phyloP scores from a whole-genome alignment of 2,329 filamentous ascomycete genomes.

The Sclerotinia nivalis region DNA sequence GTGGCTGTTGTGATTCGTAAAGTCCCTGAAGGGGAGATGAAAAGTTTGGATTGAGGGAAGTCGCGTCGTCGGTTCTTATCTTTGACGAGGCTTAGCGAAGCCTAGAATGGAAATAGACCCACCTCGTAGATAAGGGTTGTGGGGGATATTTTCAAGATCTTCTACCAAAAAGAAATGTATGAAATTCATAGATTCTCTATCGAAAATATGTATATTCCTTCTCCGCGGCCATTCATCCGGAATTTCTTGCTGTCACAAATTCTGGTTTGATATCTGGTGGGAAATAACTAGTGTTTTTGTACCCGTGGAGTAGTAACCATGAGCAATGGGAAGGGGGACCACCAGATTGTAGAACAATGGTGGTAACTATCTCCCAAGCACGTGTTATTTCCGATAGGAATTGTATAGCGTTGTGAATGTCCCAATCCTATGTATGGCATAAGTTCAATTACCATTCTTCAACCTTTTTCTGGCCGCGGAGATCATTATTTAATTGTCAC shows the following conservation, averaged over 20 bases:
- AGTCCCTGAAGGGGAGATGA: neutral
- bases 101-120: neutral
- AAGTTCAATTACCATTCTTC: neutral
- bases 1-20: neutral
- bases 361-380: neutral
- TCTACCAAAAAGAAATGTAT: neutral
- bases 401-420: neutral
- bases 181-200: neutral
- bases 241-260: constrained; percentile 1
- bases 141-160: constrained; percentile 1
- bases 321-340: neutral
- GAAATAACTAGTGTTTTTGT: neutral
- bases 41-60: neutral
- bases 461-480: neutral
- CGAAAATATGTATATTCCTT: constrained; percentile 9
- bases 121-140: constrained; percentile 14
- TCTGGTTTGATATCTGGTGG: neutral
- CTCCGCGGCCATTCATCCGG: constrained; percentile 4
- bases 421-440: neutral
- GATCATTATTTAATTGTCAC: constrained; percentile 1
- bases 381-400: neutral
- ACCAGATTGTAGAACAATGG: neutral
- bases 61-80: constrained; percentile 16
- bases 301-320: neutral
- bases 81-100: constrained; percentile 17